Conservation (phyloP, 306 rosid genomes). For the Purshia tridentata region DNA sequence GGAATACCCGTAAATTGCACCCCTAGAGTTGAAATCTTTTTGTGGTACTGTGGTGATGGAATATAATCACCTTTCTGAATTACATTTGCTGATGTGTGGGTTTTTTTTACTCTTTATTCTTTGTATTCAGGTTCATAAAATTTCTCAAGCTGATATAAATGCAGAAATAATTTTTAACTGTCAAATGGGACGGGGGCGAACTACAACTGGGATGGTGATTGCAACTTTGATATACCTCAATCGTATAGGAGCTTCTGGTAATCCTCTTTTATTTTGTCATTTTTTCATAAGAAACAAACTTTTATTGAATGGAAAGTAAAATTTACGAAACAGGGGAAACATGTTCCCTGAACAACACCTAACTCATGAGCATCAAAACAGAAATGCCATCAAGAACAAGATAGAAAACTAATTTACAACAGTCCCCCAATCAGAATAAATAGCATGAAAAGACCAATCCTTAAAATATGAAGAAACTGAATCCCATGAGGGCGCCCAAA, state of each 20-base stretch:
- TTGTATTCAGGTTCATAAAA: conserved; percentile 71
- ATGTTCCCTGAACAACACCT: neutral
- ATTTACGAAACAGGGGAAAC: neutral
- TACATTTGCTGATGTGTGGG: conserved; percentile 7
- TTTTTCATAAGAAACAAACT: neutral
- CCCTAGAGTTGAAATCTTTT: conserved; percentile 3
- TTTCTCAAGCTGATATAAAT: conserved; percentile 69
- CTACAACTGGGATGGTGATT: conserved; percentile 95
- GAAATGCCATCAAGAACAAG: neutral
- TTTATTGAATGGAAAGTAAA: neutral
- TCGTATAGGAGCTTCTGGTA: conserved; percentile 83
- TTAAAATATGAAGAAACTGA: neutral
- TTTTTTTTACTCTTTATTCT: conserved; percentile 29
- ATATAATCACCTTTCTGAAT: neutral
- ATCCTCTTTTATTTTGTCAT: conserved; percentile 17
- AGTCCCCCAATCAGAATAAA: neutral
- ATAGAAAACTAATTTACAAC: neutral
- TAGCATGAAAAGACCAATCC: neutral
- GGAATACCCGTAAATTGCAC: neutral
- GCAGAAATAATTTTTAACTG: conserved; percentile 84
- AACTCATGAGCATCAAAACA: neutral
- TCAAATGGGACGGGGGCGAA: conserved; percentile 97
- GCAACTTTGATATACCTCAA: conserved; percentile 85
- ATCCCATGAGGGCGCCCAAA: neutral
- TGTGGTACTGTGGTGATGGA: neutral